These are phyloP conservation scores for Trichoderma sp. DNA, from an alignment of 2,329 filamentous ascomycete species.

Conservation along the genomic window DNA sequence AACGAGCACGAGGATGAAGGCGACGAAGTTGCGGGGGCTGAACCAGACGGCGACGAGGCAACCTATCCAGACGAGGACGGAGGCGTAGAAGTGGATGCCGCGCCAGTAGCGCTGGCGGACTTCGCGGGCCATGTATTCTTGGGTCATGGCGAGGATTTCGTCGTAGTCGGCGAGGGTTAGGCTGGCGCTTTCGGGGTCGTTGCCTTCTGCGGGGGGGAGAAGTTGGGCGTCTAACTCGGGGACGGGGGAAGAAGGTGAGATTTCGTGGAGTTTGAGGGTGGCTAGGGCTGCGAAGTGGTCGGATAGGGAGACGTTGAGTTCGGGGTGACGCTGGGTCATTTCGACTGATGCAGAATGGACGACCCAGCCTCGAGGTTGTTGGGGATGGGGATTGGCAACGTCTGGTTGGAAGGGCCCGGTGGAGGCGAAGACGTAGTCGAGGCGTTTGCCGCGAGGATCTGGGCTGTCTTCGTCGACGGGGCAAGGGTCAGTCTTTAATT, in stretches of 20 bases:
- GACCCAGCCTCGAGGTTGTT: slow-evolving; percentile 53
- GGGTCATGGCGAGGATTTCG: slow-evolving; percentile 68
- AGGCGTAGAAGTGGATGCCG: slow-evolving; percentile 67
- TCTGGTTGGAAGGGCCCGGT: slow-evolving; percentile 39
- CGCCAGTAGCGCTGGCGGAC: slow-evolving; percentile 68
- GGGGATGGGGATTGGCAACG: background rate
- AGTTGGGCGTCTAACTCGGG: slow-evolving; percentile 35
- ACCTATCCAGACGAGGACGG: slow-evolving; percentile 64
- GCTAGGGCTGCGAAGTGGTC: slow-evolving; percentile 93
- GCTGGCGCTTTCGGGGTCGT: slow-evolving; percentile 22
- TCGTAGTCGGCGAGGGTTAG: slow-evolving; percentile 44
- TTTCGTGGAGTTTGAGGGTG: slow-evolving; percentile 57
- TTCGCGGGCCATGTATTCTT: slow-evolving; percentile 68
- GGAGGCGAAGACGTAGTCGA: slow-evolving; percentile 91
- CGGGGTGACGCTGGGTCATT: slow-evolving; percentile 78
- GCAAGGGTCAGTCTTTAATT: slow-evolving; percentile 57
- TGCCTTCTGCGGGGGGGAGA: slow-evolving; percentile 24
- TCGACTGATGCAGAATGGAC: slow-evolving; percentile 70
- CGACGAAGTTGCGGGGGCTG: slow-evolving; percentile 69
- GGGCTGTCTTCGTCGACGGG: slow-evolving; percentile 60
- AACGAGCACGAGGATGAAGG: slow-evolving; percentile 76
- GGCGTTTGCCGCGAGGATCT: slow-evolving; percentile 76
- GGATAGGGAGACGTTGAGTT: slow-evolving; percentile 79
- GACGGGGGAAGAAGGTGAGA: slow-evolving; percentile 24
- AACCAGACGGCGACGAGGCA: slow-evolving; percentile 87